Evolutionary conservation across 306 rosid genomes (phyloP).

Genomic region (Mimosa bimucronata): DNA sequence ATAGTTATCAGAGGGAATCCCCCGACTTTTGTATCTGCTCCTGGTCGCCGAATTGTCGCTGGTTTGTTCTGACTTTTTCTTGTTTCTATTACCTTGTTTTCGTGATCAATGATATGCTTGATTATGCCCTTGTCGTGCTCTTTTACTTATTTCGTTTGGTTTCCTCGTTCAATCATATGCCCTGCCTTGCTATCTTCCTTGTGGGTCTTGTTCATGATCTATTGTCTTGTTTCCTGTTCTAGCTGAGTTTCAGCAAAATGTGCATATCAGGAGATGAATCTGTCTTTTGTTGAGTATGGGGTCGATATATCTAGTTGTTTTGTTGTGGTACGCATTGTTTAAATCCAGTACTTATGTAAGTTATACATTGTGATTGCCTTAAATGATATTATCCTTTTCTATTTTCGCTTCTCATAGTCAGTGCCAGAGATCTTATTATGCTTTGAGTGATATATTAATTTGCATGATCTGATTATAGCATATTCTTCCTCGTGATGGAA

Average conservation of each 20-base stretch:
- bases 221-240: neutral
- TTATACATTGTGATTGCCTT: neutral
- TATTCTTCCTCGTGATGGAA: conserved; percentile 8
- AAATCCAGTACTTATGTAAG: neutral
- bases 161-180: neutral
- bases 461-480: conserved; percentile 2
- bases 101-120: neutral
- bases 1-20: conserved; percentile 82
- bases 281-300: neutral
- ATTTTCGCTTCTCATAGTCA: conserved; percentile 3
- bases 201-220: neutral
- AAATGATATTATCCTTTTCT: neutral
- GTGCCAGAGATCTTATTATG: neutral
- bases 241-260: neutral
- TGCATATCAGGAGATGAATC: neutral
- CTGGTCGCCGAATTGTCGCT: conserved; percentile 90
- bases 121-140: neutral
- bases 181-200: neutral
- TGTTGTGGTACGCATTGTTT: neutral
- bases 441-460: conserved; percentile 16
- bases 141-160: neutral
- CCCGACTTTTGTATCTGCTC: conserved; percentile 91
- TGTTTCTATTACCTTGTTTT: neutral
- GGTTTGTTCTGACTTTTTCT: conserved; percentile 50
- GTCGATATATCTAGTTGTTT: neutral